Base-by-base conservation (phyloP, 257 asterid species). In the Nemophila menziesii region DNA sequence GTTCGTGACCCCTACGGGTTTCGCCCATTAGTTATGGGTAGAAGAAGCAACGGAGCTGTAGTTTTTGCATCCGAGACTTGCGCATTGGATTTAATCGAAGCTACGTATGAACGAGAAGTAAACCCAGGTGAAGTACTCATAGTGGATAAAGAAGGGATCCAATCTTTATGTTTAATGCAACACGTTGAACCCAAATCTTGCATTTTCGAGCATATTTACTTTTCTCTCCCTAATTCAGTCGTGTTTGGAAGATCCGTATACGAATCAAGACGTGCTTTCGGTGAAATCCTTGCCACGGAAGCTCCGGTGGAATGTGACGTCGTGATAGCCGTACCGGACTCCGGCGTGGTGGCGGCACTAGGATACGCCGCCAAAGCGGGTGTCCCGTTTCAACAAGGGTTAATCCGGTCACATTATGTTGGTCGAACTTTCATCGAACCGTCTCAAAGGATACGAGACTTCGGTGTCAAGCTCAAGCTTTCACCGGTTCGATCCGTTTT, bases 381-480 rank as follows among this genome's bases (percentile, higher is more conserved):
- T 7, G 94, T 86, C 0, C 75, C 98, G 0, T 89, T 80, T 57
- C 96, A 89, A 20, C 96, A 84, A 39, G 98, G 96, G 8, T 39
- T 89, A 51, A 80, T 89, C 0, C 57, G 98, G 61, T 89, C 96
- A 0, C 98, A 89, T 54, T 89, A 89, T 29, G 98, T 85, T 0
- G 96, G 96, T 0, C 54, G 98, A 24, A 84, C 98, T 0, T 89
- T 89, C 40, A 89, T 89, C n/a, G 96, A 89, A 61, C 98, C 98
- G 0, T 80, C 95, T 0, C 98, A 89, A 54, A 80, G 74, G 65
- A 84, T 89, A 37, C 60, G 98, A 65, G 98, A 84, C 48, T 80
- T 89, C 15, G 98, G 98, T 3, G 96, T 89, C 60, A 89, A 84
- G 57, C 65, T 89, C 51, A 89, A 89, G 56, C 58, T 89, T 11